phyloP scores from a whole-genome alignment of 2,329 filamentous ascomycete genomes.

The Aurifilum marmelostoma region DNA sequence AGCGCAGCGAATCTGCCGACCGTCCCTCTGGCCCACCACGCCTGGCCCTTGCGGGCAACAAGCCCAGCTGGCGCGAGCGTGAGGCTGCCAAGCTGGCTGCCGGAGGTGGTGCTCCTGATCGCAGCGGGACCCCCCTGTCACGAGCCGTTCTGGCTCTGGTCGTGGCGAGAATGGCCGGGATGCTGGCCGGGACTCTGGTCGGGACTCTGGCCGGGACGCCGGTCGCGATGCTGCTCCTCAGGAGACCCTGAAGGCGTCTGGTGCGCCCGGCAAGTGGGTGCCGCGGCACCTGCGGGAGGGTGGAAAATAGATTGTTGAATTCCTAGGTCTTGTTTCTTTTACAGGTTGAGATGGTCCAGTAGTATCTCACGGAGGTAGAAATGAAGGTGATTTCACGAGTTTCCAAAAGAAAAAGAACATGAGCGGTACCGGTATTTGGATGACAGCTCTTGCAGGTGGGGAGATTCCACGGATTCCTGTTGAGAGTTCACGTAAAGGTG shows the following conservation, averaged over 20 bases:
- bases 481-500: background rate
- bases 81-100: slow-evolving; percentile 51
- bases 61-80: slow-evolving; percentile 64
- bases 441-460: background rate
- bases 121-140: slow-evolving; percentile 33
- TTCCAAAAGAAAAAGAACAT: background rate
- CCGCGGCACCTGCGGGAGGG: slow-evolving; percentile 44
- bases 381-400: slow-evolving; percentile 9
- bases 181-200: slow-evolving; percentile 48
- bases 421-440: background rate
- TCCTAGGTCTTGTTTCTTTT: slow-evolving; percentile 5
- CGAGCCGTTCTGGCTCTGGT: slow-evolving; percentile 40
- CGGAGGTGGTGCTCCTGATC: slow-evolving; percentile 29
- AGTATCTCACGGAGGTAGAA: slow-evolving; percentile 22
- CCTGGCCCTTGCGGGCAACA: slow-evolving; percentile 52
- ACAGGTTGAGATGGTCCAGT: slow-evolving; percentile 19
- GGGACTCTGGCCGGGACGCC: slow-evolving; percentile 36
- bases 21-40: slow-evolving; percentile 55
- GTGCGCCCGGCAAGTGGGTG: slow-evolving; percentile 62
- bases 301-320: slow-evolving; percentile 23
- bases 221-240: slow-evolving; percentile 43
- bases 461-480: background rate
- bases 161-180: slow-evolving; percentile 43
- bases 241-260: slow-evolving; percentile 57
- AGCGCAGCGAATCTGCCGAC: slow-evolving; percentile 33